These are phyloP conservation scores for Plantago major DNA, from an alignment of 257 asterid species.

Conservation along the genomic window DNA sequence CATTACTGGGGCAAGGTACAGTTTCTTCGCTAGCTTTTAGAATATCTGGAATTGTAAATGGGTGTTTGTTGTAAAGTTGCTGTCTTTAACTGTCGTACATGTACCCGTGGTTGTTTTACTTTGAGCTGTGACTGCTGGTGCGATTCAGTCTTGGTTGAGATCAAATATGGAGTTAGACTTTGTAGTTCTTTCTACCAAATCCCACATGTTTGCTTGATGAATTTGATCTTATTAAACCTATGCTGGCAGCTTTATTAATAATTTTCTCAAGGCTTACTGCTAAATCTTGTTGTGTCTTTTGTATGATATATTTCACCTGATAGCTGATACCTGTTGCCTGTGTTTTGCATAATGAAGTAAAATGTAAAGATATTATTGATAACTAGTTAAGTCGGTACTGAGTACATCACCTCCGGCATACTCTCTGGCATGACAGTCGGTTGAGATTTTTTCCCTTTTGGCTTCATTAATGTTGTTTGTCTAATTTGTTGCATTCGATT, in stretches of 20 bases:
- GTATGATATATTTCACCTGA: slow-evolving; percentile 3
- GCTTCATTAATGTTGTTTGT: slow-evolving; percentile 6
- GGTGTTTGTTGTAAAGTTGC: neutral
- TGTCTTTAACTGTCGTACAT: neutral
- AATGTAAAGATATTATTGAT: no score
- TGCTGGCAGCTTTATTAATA: neutral
- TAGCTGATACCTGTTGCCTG: no score
- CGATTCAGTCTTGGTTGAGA: neutral
- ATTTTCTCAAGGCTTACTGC: no score
- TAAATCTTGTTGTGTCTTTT: neutral
- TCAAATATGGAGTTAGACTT: neutral
- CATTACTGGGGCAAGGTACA: slow-evolving; percentile 87
- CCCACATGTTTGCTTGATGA: neutral
- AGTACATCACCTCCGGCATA: neutral
- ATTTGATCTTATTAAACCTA: neutral
- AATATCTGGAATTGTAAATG: slow-evolving; percentile 5
- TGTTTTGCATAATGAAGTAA: neutral
- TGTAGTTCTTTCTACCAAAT: neutral
- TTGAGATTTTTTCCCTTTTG: no score
- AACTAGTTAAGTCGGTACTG: no score
- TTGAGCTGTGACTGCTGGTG: neutral
- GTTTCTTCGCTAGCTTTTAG: slow-evolving; percentile 2
- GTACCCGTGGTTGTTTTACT: neutral
- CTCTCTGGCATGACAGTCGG: slow-evolving; percentile 10
- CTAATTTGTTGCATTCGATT: neutral